Evolutionary conservation across 2,329 filamentous ascomycete species (phyloP), one percentile per base, ranked within the genome.

Genomic region (Hymenoscyphus infarciens): DNA sequence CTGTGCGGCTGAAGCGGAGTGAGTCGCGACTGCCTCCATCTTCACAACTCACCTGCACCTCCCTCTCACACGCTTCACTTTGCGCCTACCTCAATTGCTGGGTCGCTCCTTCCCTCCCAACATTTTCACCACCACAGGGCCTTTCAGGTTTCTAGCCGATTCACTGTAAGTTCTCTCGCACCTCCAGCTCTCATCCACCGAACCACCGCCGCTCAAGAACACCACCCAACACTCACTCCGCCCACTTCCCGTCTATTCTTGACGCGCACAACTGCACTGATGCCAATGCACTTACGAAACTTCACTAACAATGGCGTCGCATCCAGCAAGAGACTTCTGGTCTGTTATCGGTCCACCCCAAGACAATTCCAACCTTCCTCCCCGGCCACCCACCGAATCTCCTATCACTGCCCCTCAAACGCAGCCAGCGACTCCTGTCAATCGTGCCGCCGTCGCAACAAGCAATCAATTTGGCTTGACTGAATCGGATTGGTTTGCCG

Each of bases 11-110:
- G 22, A 45, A 11, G 11, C 57, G 39, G 27, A 29, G 27, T 39
- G 27, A 29, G 27, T 60, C 57, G 57, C 42, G 57, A 60, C 57
- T 60, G 25, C 57, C 57, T 38, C 42, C 57, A 52, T 53, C 57
- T 54, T 60, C 57, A 38, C 16, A 19, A 49, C 25, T 35, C 38
- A 4, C 39, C 4, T 33, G 19, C 38, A 4, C 39, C 4, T 33
- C 42, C 25, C 25, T 25, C 19, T 19, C 57, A 31, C 13, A 5
- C 10, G 31, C 13, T 55, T 55, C 52, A 58, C 57, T 29, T 49
- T 49, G 42, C 42, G 42, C 42, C 27, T 22, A 11, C 29, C 33
- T 33, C 29, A 27, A 29, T 60, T 54, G 57, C 45, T 38, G 10
- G 29, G 45, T 27, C 42, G 57, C 57, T 60, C 57, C 25, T 60